These are phyloP conservation scores for Nicotiana attenuata DNA, from an alignment of 257 asterid species.

Conservation along the genomic window DNA sequence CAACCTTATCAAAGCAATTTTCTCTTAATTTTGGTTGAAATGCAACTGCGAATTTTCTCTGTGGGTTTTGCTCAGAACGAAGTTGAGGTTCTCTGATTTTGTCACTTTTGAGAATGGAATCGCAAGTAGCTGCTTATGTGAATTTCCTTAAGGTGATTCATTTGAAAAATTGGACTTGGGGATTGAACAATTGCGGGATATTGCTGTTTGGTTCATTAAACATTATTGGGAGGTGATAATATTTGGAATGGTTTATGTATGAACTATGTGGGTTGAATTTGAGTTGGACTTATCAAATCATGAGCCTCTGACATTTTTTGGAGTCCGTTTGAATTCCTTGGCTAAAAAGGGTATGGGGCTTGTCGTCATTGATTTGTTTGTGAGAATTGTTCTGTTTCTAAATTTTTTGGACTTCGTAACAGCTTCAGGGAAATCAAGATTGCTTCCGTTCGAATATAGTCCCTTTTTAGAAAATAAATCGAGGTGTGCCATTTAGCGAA, in stretches of 20 bases:
- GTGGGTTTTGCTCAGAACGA: background rate
- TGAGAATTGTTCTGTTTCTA: too few relatives aligned
- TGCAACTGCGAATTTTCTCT: background rate
- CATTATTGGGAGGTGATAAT: background rate
- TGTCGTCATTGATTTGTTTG: conserved; percentile 13
- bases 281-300: conserved; percentile 42
- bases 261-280: conserved; percentile 20
- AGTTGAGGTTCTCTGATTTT: background rate
- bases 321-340: conserved; percentile 41
- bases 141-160: too few relatives aligned
- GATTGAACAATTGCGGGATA: background rate
- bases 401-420: too few relatives aligned
- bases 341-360: conserved; percentile 51
- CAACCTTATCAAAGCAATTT: background rate
- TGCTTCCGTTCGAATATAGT: too few relatives aligned
- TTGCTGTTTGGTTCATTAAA: background rate
- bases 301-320: conserved; percentile 52
- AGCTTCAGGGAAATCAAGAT: too few relatives aligned
- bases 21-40: background rate
- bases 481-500: too few relatives aligned
- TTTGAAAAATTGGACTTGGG: background rate
- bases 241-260: conserved; percentile 12
- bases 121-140: too few relatives aligned
- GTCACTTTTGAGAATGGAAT: conserved; percentile 14
- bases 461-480: too few relatives aligned